phyloP scores from a whole-genome alignment of 441 rosid species.

The Breynia disticha region DNA sequence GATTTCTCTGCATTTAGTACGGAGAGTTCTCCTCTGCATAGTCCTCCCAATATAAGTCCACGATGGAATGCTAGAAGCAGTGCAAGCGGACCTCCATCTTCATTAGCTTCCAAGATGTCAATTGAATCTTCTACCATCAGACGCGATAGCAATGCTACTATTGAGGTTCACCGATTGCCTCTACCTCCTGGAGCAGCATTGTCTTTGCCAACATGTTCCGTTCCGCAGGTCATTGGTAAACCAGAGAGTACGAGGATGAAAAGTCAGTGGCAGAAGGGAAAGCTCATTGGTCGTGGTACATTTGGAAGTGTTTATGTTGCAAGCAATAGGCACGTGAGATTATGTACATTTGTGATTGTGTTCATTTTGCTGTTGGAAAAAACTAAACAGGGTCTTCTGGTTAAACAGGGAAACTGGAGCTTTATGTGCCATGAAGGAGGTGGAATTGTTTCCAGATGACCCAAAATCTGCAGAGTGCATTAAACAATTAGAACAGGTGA shows the following conservation, averaged over 20 bases:
- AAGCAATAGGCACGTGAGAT: conserved; percentile 49
- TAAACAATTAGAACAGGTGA: conserved; percentile 83
- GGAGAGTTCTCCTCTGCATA: conserved; percentile 64
- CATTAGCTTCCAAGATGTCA: conserved; percentile 38
- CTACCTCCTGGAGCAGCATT: conserved; percentile 77
- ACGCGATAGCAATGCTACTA: conserved; percentile 29
- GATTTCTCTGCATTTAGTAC: conserved; percentile 42
- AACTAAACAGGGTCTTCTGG: conserved; percentile 10
- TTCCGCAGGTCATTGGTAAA: conserved; percentile 33
- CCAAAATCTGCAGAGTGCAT: conserved; percentile 78
- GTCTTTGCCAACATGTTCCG: conserved; percentile 29
- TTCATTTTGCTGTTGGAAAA: conserved; percentile 12
- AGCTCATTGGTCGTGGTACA: conserved; percentile 90
- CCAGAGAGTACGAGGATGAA: conserved; percentile 42
- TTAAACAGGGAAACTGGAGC: conserved; percentile 77
- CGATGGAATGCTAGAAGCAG: conserved; percentile 36
- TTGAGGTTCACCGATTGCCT: conserved; percentile 74
- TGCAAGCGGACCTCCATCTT: conserved; percentile 45
- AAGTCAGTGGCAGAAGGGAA: conserved; percentile 80
- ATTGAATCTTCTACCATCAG: conserved; percentile 27
- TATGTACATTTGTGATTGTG: conserved; percentile 3
- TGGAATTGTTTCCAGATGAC: conserved; percentile 79
- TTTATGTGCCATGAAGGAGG: conserved; percentile 94
- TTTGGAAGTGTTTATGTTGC: conserved; percentile 93
- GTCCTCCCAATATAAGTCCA: conserved; percentile 59